Conservation (phyloP, 78 protist species). For the Dictyostelium firmibasis region DNA sequence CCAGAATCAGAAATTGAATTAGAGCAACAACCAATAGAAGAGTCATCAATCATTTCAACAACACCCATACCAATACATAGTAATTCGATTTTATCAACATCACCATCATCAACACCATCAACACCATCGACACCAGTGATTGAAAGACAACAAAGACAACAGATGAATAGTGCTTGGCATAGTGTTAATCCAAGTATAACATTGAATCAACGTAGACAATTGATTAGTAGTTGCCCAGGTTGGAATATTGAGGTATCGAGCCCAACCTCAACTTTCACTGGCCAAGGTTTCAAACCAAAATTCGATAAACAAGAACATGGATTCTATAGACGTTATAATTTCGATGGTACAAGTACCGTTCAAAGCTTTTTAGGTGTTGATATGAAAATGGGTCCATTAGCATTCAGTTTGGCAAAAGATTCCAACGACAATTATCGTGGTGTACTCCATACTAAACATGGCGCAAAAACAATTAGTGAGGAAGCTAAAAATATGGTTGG, state of each 20-base stretch:
- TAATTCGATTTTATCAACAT: not conserved
- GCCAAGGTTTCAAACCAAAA: not conserved
- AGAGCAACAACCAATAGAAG: not conserved
- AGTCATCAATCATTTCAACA: not conserved
- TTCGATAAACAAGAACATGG: conserved; percentile 41
- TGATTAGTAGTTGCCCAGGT: conserved; percentile 19
- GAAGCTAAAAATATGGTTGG: conserved; percentile 30
- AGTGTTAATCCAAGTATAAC: not conserved
- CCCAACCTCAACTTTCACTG: not conserved
- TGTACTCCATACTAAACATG: conserved; percentile 46
- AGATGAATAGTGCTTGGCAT: not conserved
- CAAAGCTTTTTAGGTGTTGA: conserved; percentile 43
- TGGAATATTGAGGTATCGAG: conserved; percentile 40
- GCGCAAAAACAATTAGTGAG: conserved; percentile 30
- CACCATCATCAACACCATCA: not conserved
- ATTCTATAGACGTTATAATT: conserved; percentile 41
- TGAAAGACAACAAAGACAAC: not conserved
- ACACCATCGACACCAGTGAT: not conserved
- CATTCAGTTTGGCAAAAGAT: conserved; percentile 52
- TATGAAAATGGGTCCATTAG: conserved; percentile 53
- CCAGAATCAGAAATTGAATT: not conserved
- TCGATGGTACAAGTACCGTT: conserved; percentile 25
- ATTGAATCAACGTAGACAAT: not conserved
- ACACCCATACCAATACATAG: not conserved
- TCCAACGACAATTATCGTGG: conserved; percentile 41